Conservation (phyloP, 2,329 filamentous ascomycete species). For the Sporothrix brunneoviolacea region DNA sequence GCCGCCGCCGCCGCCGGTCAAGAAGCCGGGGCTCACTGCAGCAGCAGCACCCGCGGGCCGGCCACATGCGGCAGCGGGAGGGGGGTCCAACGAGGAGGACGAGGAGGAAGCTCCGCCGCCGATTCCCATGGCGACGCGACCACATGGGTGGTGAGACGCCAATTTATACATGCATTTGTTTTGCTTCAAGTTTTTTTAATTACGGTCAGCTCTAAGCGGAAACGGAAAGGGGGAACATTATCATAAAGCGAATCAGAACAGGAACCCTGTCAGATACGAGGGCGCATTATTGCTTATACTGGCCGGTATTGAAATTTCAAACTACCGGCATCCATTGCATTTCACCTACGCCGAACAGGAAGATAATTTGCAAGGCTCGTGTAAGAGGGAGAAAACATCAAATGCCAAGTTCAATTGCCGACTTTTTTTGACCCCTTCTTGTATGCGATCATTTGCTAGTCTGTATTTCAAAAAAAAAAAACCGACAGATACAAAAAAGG, state of each 20-base stretch:
- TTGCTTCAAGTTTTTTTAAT: no score
- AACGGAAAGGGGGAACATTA: no score
- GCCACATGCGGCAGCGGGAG: not conserved
- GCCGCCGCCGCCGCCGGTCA: conserved; percentile 43
- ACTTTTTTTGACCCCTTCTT: conserved; percentile 2
- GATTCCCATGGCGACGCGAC: conserved; percentile 45
- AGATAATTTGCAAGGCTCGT: no score
- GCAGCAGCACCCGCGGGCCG: conserved; percentile 3
- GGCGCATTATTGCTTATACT: no score
- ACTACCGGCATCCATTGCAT: no score
- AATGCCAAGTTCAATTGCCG: conserved; percentile 7
- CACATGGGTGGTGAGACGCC: conserved; percentile 24
- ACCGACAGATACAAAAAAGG: not conserved
- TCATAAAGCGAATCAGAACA: no score
- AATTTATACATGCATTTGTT: no score
- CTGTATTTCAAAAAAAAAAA: not conserved
- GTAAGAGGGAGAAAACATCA: not conserved
- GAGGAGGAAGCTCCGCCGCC: conserved; percentile 40
- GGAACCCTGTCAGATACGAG: no score
- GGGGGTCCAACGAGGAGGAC: conserved; percentile 12
- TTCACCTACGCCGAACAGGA: no score
- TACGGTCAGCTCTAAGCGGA: no score
- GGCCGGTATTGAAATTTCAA: no score
- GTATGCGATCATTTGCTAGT: not conserved
- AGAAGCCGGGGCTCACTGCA: conserved; percentile 37